Evolutionary conservation across 169 alveolate genomes (phyloP).

Genomic region (Plasmodium gonderi): DNA sequence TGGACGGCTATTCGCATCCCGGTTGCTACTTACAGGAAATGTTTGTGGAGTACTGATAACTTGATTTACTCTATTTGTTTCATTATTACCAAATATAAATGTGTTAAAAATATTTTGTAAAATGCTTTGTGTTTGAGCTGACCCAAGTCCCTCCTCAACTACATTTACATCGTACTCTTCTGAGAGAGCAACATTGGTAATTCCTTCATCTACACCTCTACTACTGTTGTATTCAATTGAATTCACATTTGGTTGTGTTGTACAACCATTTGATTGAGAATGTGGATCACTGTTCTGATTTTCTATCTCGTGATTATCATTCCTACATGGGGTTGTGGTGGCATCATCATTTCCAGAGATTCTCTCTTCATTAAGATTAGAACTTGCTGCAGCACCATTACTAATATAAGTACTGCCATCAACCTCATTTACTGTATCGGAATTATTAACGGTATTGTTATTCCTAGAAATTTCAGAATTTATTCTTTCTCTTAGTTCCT

Average conservation of each 20-base stretch:
- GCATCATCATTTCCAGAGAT: not conserved
- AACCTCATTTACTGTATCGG: not conserved
- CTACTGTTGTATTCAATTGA: not conserved
- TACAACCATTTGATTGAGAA: not conserved
- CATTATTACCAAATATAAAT: slow-evolving; percentile 29
- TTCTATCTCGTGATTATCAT: too few relatives aligned
- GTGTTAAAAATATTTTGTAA: slow-evolving; percentile 45
- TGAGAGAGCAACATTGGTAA: not conserved
- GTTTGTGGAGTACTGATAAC: not conserved
- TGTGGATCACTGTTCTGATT: not conserved
- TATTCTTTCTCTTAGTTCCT: slow-evolving; percentile 77
- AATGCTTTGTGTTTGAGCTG: slow-evolving; percentile 19
- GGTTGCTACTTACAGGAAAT: not conserved
- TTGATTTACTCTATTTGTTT: not conserved
- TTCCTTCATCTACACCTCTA: not conserved
- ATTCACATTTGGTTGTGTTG: not conserved
- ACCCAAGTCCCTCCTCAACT: slow-evolving; percentile 16
- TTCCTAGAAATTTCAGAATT: slow-evolving; percentile 79
- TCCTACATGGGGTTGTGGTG: too few relatives aligned
- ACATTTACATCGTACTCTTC: slow-evolving; percentile 22
- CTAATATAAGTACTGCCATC: not conserved
- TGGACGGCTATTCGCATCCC: slow-evolving; percentile 1
- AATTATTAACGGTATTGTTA: slow-evolving; percentile 3
- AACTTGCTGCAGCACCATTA: not conserved
- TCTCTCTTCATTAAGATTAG: not conserved